phyloP scores from a whole-genome alignment of 768 basidiomycete species.

The Gloeopeniophorella convolvens region DNA sequence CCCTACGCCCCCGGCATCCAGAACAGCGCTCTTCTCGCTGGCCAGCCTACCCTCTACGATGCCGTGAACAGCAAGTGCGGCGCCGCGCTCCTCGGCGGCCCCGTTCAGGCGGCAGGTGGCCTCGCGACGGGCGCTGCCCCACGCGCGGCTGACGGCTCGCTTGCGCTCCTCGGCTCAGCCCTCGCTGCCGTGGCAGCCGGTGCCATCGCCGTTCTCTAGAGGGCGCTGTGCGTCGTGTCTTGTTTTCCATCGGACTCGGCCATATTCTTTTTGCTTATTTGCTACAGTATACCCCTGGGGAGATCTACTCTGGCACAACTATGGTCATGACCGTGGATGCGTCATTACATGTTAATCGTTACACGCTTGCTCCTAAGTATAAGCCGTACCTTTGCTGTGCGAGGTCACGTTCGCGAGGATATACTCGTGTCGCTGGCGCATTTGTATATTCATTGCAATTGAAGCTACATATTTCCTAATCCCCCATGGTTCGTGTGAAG shows the following conservation, averaged over 20 bases:
- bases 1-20: slow-evolving; percentile 74
- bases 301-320: slow-evolving; percentile 5
- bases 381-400: slow-evolving; percentile 15
- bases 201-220: slow-evolving; percentile 26
- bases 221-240: slow-evolving; percentile 3
- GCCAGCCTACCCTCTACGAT: slow-evolving; percentile 61
- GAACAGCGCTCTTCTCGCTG: slow-evolving; percentile 56
- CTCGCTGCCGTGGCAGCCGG: slow-evolving; percentile 31
- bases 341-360: too few species aligned
- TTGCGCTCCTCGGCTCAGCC: slow-evolving; percentile 28
- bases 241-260: slow-evolving; percentile 3
- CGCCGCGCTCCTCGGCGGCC: slow-evolving; percentile 57
- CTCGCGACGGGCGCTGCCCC: slow-evolving; percentile 35
- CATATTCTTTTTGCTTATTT: slow-evolving; percentile 8
- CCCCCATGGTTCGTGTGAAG: too few species aligned
- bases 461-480: too few species aligned
- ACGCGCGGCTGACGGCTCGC: slow-evolving; percentile 24
- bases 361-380: slow-evolving; percentile 1
- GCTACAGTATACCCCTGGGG: slow-evolving; percentile 13
- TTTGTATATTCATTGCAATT: too few species aligned
- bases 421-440: slow-evolving; percentile 4
- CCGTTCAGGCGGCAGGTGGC: slow-evolving; percentile 63
- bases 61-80: slow-evolving; percentile 63
- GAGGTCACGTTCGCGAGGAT: neutral
- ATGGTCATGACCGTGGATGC: neutral